phyloP scores from a whole-genome alignment of 345 rosid genomes.

The Camelina laxa region DNA sequence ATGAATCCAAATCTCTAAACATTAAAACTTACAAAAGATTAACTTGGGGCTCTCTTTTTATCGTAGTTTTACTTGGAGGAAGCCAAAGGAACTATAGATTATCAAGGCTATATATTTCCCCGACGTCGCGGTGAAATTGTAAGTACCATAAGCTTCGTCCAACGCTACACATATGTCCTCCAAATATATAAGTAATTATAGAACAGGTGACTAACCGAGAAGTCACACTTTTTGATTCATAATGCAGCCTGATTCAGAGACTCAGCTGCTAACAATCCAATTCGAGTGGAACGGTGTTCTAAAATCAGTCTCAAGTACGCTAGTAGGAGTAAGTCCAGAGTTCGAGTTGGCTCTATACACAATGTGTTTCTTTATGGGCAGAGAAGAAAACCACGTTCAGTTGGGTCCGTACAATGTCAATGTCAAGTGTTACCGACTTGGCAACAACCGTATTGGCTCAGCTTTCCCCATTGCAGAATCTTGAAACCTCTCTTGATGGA shows the following conservation, averaged over 20 bases:
- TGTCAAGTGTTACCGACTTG: conserved; percentile 86
- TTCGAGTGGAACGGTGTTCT: conserved; percentile 93
- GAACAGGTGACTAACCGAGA: neutral
- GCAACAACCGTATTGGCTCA: conserved; percentile 67
- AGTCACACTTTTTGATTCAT: neutral
- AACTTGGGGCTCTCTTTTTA: neutral
- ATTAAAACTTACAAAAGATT: neutral
- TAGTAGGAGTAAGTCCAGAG: conserved; percentile 90
- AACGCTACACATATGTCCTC: neutral
- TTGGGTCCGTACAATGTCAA: conserved; percentile 88
- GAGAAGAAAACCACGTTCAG: conserved; percentile 77
- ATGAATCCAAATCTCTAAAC: neutral
- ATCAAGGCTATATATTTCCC: conserved; percentile 91
- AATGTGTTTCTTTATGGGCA: conserved; percentile 73
- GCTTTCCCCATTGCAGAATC: conserved; percentile 73
- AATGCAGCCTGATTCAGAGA: conserved; percentile 78
- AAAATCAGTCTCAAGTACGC: conserved; percentile 84
- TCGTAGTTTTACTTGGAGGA: conserved; percentile 83
- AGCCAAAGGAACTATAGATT: conserved; percentile 84
- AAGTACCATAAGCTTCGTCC: conserved; percentile 41
- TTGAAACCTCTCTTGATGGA: conserved; percentile 39
- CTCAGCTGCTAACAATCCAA: conserved; percentile 82
- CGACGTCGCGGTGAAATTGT: conserved; percentile 74
- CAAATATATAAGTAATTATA: neutral
- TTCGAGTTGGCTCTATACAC: conserved; percentile 89